Conservation (phyloP, 495 filamentous ascomycete species). For the Aspergillus mulundensis region DNA sequence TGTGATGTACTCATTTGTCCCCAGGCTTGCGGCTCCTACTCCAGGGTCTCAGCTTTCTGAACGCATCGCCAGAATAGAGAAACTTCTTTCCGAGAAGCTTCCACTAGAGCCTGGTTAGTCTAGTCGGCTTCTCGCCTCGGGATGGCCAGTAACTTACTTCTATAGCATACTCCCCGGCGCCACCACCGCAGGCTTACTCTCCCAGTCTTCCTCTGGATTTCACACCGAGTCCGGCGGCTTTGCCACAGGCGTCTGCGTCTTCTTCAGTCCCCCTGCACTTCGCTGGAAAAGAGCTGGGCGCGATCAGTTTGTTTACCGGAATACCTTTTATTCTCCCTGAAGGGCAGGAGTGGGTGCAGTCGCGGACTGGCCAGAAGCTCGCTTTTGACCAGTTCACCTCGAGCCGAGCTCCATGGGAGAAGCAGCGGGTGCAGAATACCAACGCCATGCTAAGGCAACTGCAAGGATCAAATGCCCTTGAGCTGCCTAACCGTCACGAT, state of each 20-base stretch:
- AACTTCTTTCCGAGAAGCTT: constrained; percentile 33
- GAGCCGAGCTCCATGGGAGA: constrained; percentile 31
- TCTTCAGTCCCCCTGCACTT: constrained; percentile 44
- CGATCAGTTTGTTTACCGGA: constrained; percentile 42
- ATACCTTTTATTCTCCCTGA: constrained; percentile 44
- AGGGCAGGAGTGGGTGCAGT: constrained; percentile 43
- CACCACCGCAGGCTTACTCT: neutral
- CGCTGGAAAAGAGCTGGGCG: constrained; percentile 44
- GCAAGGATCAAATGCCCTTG: constrained; percentile 20
- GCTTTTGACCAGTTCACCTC: constrained; percentile 34
- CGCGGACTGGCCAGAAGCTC: constrained; percentile 41
- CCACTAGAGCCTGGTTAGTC: constrained; percentile 24
- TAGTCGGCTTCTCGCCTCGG: neutral
- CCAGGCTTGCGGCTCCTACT: constrained; percentile 21
- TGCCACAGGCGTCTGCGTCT: constrained; percentile 18
- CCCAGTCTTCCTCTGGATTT: neutral
- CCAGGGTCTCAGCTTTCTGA: constrained; percentile 28
- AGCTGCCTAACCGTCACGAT: constrained; percentile 25
- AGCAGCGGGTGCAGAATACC: constrained; percentile 26
- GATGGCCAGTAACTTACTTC: neutral
- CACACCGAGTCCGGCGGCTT: neutral
- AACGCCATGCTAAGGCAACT: constrained; percentile 24
- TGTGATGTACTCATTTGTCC: neutral
- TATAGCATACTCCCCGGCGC: neutral
- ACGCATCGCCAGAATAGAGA: constrained; percentile 40